These are phyloP conservation scores for Aspergillus sp. DNA, from an alignment of 2,329 filamentous ascomycete species.

Conservation along the genomic window DNA sequence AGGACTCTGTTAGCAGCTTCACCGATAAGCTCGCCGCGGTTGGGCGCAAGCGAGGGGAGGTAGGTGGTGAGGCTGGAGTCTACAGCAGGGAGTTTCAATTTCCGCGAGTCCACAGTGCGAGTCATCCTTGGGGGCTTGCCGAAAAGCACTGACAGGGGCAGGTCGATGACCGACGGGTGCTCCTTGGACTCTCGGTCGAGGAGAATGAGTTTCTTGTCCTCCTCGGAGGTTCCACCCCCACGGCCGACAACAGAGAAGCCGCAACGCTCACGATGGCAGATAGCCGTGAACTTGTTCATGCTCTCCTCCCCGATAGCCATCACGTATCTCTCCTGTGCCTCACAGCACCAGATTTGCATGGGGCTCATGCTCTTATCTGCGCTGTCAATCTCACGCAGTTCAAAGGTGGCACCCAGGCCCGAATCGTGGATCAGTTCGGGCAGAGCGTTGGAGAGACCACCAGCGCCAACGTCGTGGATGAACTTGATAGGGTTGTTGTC, in stretches of 20 bases:
- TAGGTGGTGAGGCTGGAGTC: slow-evolving; percentile 71
- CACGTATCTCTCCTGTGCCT: slow-evolving; percentile 95
- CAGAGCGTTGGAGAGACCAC: slow-evolving; percentile 79
- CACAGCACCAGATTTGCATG: slow-evolving; percentile 96
- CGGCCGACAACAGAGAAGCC: slow-evolving; percentile 88
- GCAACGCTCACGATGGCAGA: slow-evolving; percentile 80
- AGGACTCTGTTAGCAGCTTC: slow-evolving; percentile 82
- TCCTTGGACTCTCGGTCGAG: slow-evolving; percentile 76
- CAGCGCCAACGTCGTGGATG: slow-evolving; percentile 96
- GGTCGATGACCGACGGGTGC: slow-evolving; percentile 76
- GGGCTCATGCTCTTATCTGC: slow-evolving; percentile 91
- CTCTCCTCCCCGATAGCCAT: slow-evolving; percentile 79
- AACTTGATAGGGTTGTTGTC: slow-evolving; percentile 86
- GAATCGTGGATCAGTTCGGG: slow-evolving; percentile 92
- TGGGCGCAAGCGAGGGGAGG: slow-evolving; percentile 55
- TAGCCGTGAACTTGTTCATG: slow-evolving; percentile 69
- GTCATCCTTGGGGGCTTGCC: slow-evolving; percentile 83
- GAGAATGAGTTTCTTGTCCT: slow-evolving; percentile 72
- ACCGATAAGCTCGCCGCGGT: slow-evolving; percentile 48
- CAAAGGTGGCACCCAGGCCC: slow-evolving; percentile 84
- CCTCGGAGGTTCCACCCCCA: slow-evolving; percentile 64
- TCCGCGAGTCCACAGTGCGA: slow-evolving; percentile 69
- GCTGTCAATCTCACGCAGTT: slow-evolving; percentile 90
- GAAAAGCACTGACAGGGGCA: slow-evolving; percentile 86
- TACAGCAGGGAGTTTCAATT: slow-evolving; percentile 67